A percentile compares a stretch with the other conserved stretches of the same genome.
Evolutionary conservation across 2,329 filamentous ascomycete species (phyloP).

Genomic region (Xylariaceae sp.): DNA sequence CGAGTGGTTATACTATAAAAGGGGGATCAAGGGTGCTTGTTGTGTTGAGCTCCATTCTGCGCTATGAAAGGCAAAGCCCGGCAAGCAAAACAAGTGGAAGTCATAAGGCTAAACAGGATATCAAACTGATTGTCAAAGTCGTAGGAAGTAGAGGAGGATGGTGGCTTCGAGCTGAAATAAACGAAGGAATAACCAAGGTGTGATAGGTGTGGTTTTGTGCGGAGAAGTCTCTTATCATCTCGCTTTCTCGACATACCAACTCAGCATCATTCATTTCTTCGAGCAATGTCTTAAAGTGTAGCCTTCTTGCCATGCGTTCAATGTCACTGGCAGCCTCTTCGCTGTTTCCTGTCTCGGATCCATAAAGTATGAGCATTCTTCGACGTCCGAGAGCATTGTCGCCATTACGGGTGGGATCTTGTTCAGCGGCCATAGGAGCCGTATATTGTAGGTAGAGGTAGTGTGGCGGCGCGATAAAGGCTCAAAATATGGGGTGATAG

Average conservation of each 20-base stretch:
- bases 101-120: neutral
- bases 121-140: no score
- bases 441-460: neutral
- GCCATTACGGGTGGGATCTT: conserved; percentile 21
- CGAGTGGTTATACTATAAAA: neutral
- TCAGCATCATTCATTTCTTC: conserved; percentile 73
- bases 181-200: neutral
- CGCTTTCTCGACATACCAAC: conserved; percentile 55
- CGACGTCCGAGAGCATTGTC: conserved; percentile 33
- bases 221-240: neutral
- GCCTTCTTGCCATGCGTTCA: conserved; percentile 65
- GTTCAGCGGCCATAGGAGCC: conserved; percentile 22
- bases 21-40: neutral
- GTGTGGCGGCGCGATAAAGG: neutral
- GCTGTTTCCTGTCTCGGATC: conserved; percentile 90
- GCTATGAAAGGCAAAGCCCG: no score
- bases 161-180: neutral
- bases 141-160: neutral
- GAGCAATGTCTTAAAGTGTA: conserved; percentile 73
- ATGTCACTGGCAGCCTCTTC: conserved; percentile 88
- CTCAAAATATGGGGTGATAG: neutral
- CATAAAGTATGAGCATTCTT: conserved; percentile 72
- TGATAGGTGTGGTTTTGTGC: neutral
- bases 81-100: neutral
- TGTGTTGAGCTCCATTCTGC: neutral